Evolutionary conservation across 352 stramenopile genomes (phyloP), one percentile per base, ranked within the genome.

Genomic region (Pythium oligandrum): DNA sequence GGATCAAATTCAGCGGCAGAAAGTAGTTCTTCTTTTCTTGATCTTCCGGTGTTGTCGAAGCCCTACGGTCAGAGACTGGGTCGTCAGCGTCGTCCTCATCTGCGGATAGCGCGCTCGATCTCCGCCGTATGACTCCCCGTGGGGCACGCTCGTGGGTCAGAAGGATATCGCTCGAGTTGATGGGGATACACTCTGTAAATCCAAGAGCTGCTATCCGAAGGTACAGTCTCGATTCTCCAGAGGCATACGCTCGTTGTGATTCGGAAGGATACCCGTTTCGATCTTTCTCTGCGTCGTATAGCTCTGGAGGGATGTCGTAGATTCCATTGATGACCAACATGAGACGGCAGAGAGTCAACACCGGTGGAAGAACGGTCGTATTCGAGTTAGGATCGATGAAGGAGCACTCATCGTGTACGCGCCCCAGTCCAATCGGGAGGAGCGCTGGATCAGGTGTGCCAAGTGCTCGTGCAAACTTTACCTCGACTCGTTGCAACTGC

Each of bases 241-340:
- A 26, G 17, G 17, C 17, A 26, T 26, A 26, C 17, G 17, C 17
- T 26, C 17, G 17, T 26, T 26, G 17, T 26, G 17, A 26, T 26
- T 26, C 17, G 17, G 17, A 26, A 26, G 17, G 17, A 26, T 26
- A 26, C 17, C 17, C 17, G 17, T 26, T 26, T 26, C 17, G 57
- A 17, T 46, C 66, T 38, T 68, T 71, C 51, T 93, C 79, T 5
- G 75, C 76, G 26, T 88, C 80, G 53, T 79, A 89, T 3, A 93
- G 63, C 35, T 90, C 80, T 6, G 75, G 68, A 1, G 78, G 78
- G 34, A 93, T 90, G 47, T 93, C 83, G 53, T 93, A 91, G 30
- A 93, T 85, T 6, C 75, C 83, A 7, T 85, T 90, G 49, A 91
- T 76, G 10, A 91, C 80, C 7, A 93, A 51, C 43, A 90, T 71